A percentile compares a stretch with the other conserved stretches of the same genome.
These are phyloP conservation scores for Amaranthus cruentus DNA, from an alignment of 148 eudicot genomes.

Conservation along the genomic window DNA sequence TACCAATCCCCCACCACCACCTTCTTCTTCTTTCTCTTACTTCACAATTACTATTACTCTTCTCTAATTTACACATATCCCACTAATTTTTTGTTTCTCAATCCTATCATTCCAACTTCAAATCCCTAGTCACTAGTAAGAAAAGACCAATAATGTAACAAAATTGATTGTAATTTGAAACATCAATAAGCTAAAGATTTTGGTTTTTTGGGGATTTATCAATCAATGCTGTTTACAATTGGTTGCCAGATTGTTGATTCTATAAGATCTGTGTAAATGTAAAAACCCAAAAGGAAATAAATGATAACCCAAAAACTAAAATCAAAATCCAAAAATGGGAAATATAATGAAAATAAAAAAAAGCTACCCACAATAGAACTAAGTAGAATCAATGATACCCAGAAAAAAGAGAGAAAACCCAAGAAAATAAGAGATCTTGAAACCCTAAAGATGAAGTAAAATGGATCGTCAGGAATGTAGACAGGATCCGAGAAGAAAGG, in stretches of 20 bases:
- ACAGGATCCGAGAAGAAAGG: constrained; percentile 21
- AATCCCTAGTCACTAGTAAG: background rate
- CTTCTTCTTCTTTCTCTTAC: constrained; percentile 31
- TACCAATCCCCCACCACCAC: constrained; percentile 37
- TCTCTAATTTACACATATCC: constrained; percentile 41
- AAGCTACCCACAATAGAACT: constrained; percentile 17
- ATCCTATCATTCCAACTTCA: constrained; percentile 27
- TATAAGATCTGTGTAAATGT: background rate
- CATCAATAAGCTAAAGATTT: background rate
- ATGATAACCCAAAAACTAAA: background rate
- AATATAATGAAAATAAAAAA: background rate
- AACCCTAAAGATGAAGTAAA: background rate
- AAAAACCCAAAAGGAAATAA: background rate
- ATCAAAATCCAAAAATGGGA: constrained; percentile 7
- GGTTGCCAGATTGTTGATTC: constrained; percentile 1
- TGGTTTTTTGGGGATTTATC: background rate
- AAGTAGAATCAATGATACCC: constrained; percentile 8
- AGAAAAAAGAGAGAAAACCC: background rate
- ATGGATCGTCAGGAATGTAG: background rate
- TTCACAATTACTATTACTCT: constrained; percentile 18
- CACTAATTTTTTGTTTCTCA: constrained; percentile 7
- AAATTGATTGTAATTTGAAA: background rate
- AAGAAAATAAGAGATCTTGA: constrained; percentile 20
- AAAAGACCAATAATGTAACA: background rate
- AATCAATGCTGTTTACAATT: constrained; percentile 1